Conservation (phyloP, 2,329 filamentous ascomycete species). For the Pseudogymnoascus sp. region DNA sequence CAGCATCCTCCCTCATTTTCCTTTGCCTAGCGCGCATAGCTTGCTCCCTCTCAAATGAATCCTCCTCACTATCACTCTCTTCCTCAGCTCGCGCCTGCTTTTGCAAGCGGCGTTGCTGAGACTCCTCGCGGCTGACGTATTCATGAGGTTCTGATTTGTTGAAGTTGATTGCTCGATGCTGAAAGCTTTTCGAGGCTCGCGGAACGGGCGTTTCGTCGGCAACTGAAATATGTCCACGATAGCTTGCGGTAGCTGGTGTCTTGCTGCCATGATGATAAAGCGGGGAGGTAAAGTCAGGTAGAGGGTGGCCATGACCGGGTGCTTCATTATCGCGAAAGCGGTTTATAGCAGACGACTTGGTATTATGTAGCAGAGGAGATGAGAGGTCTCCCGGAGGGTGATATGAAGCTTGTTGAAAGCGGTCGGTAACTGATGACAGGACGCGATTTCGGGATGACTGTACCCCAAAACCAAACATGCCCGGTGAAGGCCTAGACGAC, state of each 20-base stretch:
- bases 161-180: slow-evolving; percentile 2
- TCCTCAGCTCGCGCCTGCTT: background rate
- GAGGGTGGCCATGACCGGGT: background rate
- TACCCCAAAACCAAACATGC: background rate
- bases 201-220: background rate
- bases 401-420: background rate
- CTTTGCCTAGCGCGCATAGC: background rate
- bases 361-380: background rate
- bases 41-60: background rate
- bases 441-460: background rate
- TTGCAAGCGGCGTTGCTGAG: background rate
- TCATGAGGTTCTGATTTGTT: background rate
- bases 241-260: background rate
- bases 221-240: background rate
- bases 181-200: background rate
- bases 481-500: background rate
- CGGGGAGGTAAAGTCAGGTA: background rate
- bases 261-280: background rate
- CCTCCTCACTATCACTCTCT: background rate
- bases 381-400: background rate
- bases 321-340: background rate
- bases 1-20: slow-evolving; percentile 1
- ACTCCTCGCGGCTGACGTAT: background rate
- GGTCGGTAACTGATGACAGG: background rate
- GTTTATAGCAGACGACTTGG: background rate